Conservation (phyloP, 192 early-diverging fungal genomes). For the Glomus cerebriforme region DNA sequence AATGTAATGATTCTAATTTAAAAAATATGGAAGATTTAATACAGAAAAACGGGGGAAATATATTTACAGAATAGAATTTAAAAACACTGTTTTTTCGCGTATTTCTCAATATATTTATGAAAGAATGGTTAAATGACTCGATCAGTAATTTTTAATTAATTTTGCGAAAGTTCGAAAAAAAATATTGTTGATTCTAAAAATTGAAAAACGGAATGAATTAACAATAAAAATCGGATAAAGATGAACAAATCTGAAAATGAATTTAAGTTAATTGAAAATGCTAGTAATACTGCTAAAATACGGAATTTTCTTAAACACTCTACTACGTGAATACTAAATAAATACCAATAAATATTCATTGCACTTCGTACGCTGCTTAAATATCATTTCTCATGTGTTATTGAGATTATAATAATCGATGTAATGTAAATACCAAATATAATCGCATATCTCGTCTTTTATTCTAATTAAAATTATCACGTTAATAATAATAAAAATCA, state of each 20-base stretch:
- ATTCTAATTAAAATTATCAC: not conserved
- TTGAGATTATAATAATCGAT: not conserved
- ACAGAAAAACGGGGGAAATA: not conserved
- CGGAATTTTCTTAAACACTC: not conserved
- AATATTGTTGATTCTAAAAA: not conserved
- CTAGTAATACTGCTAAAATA: not conserved
- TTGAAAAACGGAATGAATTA: not conserved
- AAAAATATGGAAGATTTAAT: not conserved
- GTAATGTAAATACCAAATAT: not conserved
- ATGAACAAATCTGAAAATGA: not conserved
- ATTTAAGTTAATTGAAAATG: not conserved
- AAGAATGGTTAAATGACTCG: too few relatives aligned
- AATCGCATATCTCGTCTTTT: not conserved
- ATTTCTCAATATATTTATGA: not conserved
- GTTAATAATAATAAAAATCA: not conserved
- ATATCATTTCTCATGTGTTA: not conserved
- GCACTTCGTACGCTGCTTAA: not conserved
- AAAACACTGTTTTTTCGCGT: not conserved
- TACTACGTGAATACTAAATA: not conserved
- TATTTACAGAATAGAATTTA: not conserved
- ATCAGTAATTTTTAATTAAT: not conserved
- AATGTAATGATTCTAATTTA: not conserved
- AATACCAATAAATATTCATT: not conserved
- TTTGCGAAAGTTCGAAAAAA: not conserved
- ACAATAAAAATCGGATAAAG: not conserved